Evolutionary conservation across 1,139 yeast genomes (phyloP), one percentile per base, ranked within the genome.

Genomic region (Trichomonascaceae sp.): DNA sequence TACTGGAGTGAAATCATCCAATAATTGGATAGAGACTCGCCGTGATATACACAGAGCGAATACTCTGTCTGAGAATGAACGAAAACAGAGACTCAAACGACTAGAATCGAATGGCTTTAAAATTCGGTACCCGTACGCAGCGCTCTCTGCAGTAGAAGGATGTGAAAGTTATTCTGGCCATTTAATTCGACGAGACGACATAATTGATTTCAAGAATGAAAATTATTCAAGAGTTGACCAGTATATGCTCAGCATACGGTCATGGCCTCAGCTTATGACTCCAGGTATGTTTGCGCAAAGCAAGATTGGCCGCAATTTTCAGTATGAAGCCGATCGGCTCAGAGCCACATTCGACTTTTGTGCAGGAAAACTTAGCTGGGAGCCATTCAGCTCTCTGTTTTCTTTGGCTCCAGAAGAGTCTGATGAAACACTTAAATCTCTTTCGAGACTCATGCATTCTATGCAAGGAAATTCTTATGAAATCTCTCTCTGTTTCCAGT

Each of bases 41-140:
- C 72, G 79, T 7, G 91, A 86, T 55, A 72, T 91, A 52, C 83
- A 86, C 65, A 78, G 98, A 61, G 83, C 91, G 63, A 85, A 85
- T 60, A 81, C 96, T 0, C 72, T 90, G 48, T 80, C 87, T 1
- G 75, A 83, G 3, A 80, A 77, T 53, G 96, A 90, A 61, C 82
- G 85, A 55, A 84, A 82, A 56, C 74, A 77, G 13, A 77, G 98
- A 59, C 83, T 87, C 47, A 80, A 79, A 65, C 85, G 82, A 4
- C 79, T 84, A n/a, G 82, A 84, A 58, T 79, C 81, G 54, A 87
- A 85, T 57, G 82, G 85, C 1, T 76, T 80, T 36, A 67, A 84
- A 43, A 80, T 86, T 27, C 73, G 85, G 51, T 85, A 86, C 61
- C 96, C 96, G 0, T 83, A 69, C 15, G 63, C 60, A 15, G 57